Evolutionary conservation across 2,329 filamentous ascomycete species (phyloP).

Genomic region (Dactylellina parvicollis): DNA sequence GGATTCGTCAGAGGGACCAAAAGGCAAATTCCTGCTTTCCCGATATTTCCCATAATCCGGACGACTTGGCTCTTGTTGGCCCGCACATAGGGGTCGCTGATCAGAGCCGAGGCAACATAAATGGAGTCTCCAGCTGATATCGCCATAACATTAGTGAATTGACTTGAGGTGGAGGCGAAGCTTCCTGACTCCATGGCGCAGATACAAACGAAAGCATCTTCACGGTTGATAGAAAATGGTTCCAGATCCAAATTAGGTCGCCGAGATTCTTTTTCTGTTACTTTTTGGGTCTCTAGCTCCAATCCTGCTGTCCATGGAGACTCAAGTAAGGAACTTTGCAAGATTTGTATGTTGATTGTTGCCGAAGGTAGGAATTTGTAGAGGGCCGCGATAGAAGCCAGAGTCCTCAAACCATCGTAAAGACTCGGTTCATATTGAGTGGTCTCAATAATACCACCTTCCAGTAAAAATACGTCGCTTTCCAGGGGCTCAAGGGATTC

Average conservation of each 20-base stretch:
- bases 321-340: background rate
- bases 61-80: background rate
- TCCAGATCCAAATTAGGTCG: background rate
- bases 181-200: conserved; percentile 5
- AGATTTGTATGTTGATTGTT: background rate
- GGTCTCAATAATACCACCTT: no score
- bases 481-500: no score
- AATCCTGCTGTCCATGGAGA: background rate
- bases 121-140: conserved; percentile 32
- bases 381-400: conserved; percentile 1
- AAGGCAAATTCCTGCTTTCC: conserved; percentile 12
- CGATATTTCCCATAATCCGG: conserved; percentile 28
- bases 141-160: conserved; percentile 18
- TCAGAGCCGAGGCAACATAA: conserved; percentile 16
- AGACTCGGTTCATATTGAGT: no score
- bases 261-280: no score
- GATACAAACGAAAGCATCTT: conserved; percentile 6
- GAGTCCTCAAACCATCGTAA: background rate
- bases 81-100: conserved; percentile 3
- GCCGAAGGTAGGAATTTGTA: background rate
- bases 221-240: background rate
- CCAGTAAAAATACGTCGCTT: no score
- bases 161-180: background rate
- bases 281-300: no score
- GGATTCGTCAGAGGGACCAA: conserved; percentile 1